These are phyloP conservation scores for Suillus subluteus DNA, from an alignment of 768 basidiomycete species.

Conservation along the genomic window DNA sequence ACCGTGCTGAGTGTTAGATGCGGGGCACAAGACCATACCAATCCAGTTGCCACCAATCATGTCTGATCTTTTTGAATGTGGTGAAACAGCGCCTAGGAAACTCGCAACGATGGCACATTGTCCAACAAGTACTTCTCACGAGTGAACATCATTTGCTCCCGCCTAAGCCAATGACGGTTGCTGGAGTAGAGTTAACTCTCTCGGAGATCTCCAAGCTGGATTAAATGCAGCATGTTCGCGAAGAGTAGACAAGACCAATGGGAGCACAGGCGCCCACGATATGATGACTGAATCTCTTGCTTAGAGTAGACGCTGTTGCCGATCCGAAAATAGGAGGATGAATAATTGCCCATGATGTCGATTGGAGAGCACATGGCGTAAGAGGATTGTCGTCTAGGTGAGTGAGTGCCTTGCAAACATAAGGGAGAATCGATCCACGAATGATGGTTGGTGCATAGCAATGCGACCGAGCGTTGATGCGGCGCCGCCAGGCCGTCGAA, in stretches of 20 bases:
- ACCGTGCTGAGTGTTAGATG: neutral
- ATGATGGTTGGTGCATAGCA: too few species aligned
- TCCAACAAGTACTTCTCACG: neutral
- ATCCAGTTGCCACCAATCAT: neutral
- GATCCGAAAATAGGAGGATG: constrained; percentile 3
- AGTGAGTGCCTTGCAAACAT: neutral
- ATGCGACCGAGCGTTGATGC: neutral
- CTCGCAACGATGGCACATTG: neutral
- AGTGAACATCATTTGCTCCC: neutral
- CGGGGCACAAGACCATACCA: neutral
- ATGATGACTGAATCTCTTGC: neutral
- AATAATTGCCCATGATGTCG: neutral
- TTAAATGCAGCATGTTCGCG: neutral
- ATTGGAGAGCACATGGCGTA: neutral
- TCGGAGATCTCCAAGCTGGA: constrained; percentile 3
- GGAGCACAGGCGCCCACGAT: neutral
- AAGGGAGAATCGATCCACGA: neutral
- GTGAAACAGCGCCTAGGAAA: neutral
- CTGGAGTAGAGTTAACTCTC: neutral
- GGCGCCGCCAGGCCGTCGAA: too few species aligned
- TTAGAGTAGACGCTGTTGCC: neutral
- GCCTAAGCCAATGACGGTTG: neutral
- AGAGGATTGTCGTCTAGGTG: neutral
- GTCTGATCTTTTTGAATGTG: neutral
- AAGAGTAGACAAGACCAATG: neutral